A percentile compares a stretch with the other conserved stretches of the same genome.
Evolutionary conservation across 2,329 filamentous ascomycete genomes (phyloP).

Genomic region (Fusarium sp.): DNA sequence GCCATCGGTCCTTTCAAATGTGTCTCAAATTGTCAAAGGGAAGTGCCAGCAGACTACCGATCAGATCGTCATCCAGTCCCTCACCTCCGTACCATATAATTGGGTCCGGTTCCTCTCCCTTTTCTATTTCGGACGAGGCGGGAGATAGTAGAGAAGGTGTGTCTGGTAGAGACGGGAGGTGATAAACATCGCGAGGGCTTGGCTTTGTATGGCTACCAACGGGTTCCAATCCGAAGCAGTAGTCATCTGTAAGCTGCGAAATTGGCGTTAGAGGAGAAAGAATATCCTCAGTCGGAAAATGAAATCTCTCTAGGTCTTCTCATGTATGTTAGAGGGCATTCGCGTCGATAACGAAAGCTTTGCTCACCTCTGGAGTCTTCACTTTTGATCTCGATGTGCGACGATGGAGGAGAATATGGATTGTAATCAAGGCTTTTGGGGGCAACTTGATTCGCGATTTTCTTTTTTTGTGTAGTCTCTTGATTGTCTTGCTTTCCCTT

Average conservation of each 20-base stretch:
- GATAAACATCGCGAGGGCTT: too few species aligned
- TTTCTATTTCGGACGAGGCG: rapidly evolving
- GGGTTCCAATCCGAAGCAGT: neutral
- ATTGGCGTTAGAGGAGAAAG: neutral
- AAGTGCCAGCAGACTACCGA: neutral
- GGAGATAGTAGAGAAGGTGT: neutral
- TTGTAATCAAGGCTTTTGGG: neutral
- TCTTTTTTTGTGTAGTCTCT: too few species aligned
- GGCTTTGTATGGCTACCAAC: neutral
- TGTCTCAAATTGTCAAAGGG: slow-evolving; percentile 7
- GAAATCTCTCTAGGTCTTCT: neutral
- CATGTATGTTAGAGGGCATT: too few species aligned
- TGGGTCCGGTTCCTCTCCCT: neutral
- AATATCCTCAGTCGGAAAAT: neutral
- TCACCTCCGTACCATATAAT: neutral
- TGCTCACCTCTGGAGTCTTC: neutral
- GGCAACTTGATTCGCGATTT: neutral
- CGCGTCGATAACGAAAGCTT: too few species aligned
- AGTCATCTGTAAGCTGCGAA: neutral
- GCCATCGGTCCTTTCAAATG: neutral
- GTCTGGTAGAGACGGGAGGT: neutral
- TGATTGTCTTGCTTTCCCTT: neutral
- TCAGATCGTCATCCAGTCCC: neutral
- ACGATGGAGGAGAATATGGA: neutral
- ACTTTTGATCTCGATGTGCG: neutral